These are phyloP conservation scores for Kluyveromyces nonfermentans DNA, from an alignment of 805 yeast genomes.

Conservation along the genomic window DNA sequence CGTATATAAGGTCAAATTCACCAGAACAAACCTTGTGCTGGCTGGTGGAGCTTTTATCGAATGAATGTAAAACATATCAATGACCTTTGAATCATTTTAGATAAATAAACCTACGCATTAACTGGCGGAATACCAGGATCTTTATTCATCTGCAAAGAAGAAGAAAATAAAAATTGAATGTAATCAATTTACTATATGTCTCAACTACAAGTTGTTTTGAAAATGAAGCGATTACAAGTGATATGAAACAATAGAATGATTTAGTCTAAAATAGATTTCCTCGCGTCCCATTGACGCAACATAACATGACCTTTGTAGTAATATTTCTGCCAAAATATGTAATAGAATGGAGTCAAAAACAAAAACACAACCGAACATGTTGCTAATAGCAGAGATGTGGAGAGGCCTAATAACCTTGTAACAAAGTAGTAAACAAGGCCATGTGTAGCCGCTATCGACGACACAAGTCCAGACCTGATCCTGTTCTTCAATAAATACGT, in stretches of 20 bases:
- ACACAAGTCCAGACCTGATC: slow-evolving; percentile 9
- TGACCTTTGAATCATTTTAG: not conserved
- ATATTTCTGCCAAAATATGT: slow-evolving; percentile 25
- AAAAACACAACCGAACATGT: slow-evolving; percentile 13
- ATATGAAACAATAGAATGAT: not conserved
- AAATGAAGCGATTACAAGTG: too few relatives aligned
- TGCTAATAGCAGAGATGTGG: slow-evolving; percentile 14
- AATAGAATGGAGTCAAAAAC: slow-evolving; percentile 20
- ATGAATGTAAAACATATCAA: slow-evolving; percentile 8
- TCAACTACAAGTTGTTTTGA: too few relatives aligned
- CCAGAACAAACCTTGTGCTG: slow-evolving; percentile 79
- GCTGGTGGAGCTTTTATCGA: slow-evolving; percentile 84
- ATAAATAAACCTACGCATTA: not conserved
- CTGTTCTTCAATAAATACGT: slow-evolving; percentile 2
- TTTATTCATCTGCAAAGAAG: not conserved
- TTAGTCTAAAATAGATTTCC: slow-evolving; percentile 14
- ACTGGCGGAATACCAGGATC: not conserved
- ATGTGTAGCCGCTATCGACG: slow-evolving; percentile 14
- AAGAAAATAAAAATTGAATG: not conserved
- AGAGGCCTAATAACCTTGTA: slow-evolving; percentile 15
- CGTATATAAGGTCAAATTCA: slow-evolving; percentile 85
- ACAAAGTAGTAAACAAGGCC: slow-evolving; percentile 19
- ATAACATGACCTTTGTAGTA: slow-evolving; percentile 10
- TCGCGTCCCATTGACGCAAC: slow-evolving; percentile 18
- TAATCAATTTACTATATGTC: too few relatives aligned